Conservation (phyloP, 1,284 basidiomycete genomes). For the Albatrellus sp. region DNA sequence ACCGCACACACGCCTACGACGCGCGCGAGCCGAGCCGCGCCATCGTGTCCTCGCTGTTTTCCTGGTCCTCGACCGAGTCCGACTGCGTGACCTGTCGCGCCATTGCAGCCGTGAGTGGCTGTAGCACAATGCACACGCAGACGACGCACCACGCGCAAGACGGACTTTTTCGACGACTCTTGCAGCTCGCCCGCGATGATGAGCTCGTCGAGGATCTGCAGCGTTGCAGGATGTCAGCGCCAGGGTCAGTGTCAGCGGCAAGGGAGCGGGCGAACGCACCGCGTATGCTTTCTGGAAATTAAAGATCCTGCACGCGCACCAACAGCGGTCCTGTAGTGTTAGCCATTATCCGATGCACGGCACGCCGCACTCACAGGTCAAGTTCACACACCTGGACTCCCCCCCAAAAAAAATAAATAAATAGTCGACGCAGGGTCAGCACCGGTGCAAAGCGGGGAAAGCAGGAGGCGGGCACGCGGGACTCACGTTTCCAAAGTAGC, state of each 20-base stretch:
- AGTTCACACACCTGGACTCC: conserved; percentile 79
- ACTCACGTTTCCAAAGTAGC: conserved; percentile 96
- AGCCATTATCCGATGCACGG: neutral
- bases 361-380: conserved; percentile 55
- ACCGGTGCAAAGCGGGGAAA: conserved; percentile 4
- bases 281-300: conserved; percentile 98
- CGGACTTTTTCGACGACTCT: conserved; percentile 97
- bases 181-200: conserved; percentile 98
- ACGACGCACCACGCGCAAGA: conserved; percentile 74
- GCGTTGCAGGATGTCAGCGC: conserved; percentile 5
- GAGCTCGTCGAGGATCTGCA: conserved; percentile 88
- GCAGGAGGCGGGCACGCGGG: neutral
- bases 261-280: conserved; percentile 33
- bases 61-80: conserved; percentile 70
- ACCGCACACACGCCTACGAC: neutral
- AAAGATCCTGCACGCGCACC: conserved; percentile 64
- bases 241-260: no score
- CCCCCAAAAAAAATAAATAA: no score
- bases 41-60: conserved; percentile 68
- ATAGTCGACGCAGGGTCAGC: no score
- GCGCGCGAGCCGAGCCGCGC: conserved; percentile 41
- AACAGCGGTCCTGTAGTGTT: neutral
- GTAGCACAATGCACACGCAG: no score
- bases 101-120: no score
- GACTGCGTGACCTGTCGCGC: conserved; percentile 61